Evolutionary conservation across 805 yeast species (phyloP).

Genomic region (Saturnispora sanitii): DNA sequence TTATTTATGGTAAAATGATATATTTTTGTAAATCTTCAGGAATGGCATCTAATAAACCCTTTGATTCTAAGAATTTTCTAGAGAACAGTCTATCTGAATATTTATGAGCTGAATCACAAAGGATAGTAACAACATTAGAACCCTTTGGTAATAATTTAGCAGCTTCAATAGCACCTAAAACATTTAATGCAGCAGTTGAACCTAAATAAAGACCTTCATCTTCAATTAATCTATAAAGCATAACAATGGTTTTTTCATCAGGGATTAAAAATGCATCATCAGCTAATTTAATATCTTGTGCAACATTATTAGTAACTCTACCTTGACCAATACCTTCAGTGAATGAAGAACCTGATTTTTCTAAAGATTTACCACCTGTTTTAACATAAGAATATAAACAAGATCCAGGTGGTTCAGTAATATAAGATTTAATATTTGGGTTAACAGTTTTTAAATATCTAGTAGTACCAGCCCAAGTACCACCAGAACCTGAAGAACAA

Average conservation of each 20-base stretch:
- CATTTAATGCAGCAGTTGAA: constrained; percentile 85
- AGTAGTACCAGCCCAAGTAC: constrained; percentile 81
- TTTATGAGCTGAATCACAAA: constrained; percentile 86
- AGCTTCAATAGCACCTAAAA: constrained; percentile 74
- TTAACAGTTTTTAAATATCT: constrained; percentile 64
- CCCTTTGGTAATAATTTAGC: constrained; percentile 71
- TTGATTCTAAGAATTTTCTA: constrained; percentile 62
- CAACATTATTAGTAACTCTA: constrained; percentile 74
- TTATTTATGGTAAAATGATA: constrained; percentile 47
- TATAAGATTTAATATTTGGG: constrained; percentile 50
- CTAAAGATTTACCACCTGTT: constrained; percentile 56
- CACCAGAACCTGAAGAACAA: constrained; percentile 90
- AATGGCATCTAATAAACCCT: constrained; percentile 52
- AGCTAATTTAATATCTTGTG: constrained; percentile 57
- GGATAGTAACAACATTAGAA: constrained; percentile 75
- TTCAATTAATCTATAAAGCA: constrained; percentile 75
- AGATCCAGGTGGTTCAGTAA: constrained; percentile 94
- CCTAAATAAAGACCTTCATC: constrained; percentile 89
- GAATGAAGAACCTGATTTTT: constrained; percentile 73
- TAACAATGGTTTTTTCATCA: constrained; percentile 71
- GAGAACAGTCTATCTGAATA: constrained; percentile 77
- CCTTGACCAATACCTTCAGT: constrained; percentile 98
- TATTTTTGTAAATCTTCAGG: constrained; percentile 68
- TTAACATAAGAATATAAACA: constrained; percentile 71
- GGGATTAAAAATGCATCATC: constrained; percentile 77